Percentiles rank a stretch among this genome's conserved stretches.
phyloP scores from a whole-genome alignment of 2,329 filamentous ascomycete genomes.

The Ilyonectria sp. region DNA sequence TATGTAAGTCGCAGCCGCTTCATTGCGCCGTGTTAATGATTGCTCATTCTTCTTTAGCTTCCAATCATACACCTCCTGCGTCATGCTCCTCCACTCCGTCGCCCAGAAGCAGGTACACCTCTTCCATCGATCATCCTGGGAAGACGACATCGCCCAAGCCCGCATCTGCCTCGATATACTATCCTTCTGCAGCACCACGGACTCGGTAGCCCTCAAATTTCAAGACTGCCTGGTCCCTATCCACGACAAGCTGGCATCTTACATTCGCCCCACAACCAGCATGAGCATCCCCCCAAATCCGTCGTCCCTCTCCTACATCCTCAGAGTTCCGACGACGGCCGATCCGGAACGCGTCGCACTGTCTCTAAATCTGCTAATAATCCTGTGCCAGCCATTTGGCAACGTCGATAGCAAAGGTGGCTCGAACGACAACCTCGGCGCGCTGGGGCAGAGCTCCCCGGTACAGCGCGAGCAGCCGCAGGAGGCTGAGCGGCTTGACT shows the following conservation, averaged over 20 bases:
- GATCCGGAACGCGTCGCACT: not conserved
- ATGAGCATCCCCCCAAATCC: not conserved
- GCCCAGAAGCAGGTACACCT: not conserved
- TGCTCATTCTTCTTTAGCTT: not conserved
- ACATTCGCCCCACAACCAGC: not conserved
- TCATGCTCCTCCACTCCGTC: not conserved
- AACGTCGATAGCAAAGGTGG: not conserved
- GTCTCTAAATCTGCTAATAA: not conserved
- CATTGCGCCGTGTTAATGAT: not conserved
- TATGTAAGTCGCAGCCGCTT: not conserved
- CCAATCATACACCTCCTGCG: constrained; percentile 2
- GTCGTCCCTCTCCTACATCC: not conserved
- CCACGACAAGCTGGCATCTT: not conserved
- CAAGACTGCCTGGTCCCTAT: not conserved
- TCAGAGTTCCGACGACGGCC: not conserved
- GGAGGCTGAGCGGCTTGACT: not conserved
- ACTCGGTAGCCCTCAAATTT: not conserved
- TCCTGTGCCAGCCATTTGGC: not conserved
- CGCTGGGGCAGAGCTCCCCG: no score
- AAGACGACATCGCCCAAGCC: not conserved
- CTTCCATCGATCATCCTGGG: not conserved
- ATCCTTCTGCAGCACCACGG: not conserved
- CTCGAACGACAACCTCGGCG: not conserved
- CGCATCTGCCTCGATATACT: not conserved
- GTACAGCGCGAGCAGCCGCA: no score